phyloP scores from a whole-genome alignment of 495 filamentous ascomycete genomes.

The Lineolata rhizophorae region DNA sequence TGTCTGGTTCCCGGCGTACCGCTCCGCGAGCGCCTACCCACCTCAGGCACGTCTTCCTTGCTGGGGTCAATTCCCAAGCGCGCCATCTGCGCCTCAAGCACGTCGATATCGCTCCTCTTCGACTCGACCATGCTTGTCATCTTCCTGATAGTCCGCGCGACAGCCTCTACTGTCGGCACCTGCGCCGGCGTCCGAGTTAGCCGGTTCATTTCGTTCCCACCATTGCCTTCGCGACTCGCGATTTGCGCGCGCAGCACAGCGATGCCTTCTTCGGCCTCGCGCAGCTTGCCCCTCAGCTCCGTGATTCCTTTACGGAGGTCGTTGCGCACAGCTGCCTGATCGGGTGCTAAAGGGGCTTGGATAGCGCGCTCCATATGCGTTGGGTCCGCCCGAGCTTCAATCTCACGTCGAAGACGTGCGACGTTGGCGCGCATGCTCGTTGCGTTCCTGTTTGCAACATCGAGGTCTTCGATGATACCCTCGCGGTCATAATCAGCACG shows the following conservation, averaged over 20 bases:
- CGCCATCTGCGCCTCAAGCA: constrained; percentile 67
- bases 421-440: constrained; percentile 44
- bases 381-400: constrained; percentile 39
- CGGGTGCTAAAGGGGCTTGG: constrained; percentile 53
- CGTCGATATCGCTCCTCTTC: constrained; percentile 68
- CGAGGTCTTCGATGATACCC: constrained; percentile 35
- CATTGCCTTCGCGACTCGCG: constrained; percentile 26
- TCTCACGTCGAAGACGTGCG: constrained; percentile 47
- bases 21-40: too few species aligned
- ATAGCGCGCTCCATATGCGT: constrained; percentile 34
- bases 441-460: constrained; percentile 39
- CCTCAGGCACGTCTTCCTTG: too few species aligned
- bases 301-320: constrained; percentile 54
- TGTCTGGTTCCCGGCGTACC: too few species aligned
- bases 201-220: constrained; percentile 18
- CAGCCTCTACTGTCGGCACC: constrained; percentile 86
- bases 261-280: constrained; percentile 60
- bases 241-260: constrained; percentile 63
- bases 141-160: constrained; percentile 72
- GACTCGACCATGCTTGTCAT: constrained; percentile 84
- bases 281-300: constrained; percentile 46
- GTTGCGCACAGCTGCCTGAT: constrained; percentile 60
- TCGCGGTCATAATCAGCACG: too few species aligned
- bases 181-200: too few species aligned
- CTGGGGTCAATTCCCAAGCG: too few species aligned